Evolutionary conservation across 805 yeast genomes (phyloP), one percentile per base, ranked within the genome.

Genomic region (Saturnispora kantuleensis): DNA sequence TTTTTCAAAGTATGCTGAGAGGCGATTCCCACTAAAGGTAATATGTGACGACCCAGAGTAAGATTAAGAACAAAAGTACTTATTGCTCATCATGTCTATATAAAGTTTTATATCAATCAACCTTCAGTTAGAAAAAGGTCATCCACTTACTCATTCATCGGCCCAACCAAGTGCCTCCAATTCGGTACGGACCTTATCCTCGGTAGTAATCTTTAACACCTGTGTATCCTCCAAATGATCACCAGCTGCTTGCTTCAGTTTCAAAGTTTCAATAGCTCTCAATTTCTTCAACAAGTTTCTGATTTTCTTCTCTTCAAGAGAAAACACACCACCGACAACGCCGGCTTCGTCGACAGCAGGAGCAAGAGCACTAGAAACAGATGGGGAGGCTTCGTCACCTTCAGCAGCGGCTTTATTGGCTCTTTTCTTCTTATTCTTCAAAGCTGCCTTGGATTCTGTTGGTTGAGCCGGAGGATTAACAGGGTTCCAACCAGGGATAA

Each of bases 201-300:
- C 99, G 41, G 95, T 87, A 50, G 78, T 74, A 53, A 93, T 90
- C 66, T 93, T 93, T 60, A 85, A 71, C 35, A 86, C 68, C 69
- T 93, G 99, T 30, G 97, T 93, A 56, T 82, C 95, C 66, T 93
- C 98, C 54, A 93, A 74, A 49, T 79, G 71, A 51, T 88, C 96
- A 41, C 90, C 95, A 45, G 68, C 70, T 8, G 82, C 84, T 66
- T 85, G 88, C 62, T 90, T 85, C 70, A 76, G 76, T 65, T 89
- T 89, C 57, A 93, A 74, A 44, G 79, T 79, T 63, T 89, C 95
- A 55, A 93, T 93, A n/a, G 98, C 97, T 58, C 97, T 76, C 51
- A 90, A 74, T 66, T 93, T 93, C 69, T 93, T 93, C 64, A 89
- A 73, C 61, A 93, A 72, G 30, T 93, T 79, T 62, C 98, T 77